A percentile compares a stretch with the other conserved stretches of the same genome.
These are phyloP conservation scores for Beauveria scarabaeidicola DNA, from an alignment of 2,329 filamentous ascomycete genomes.

Conservation along the genomic window DNA sequence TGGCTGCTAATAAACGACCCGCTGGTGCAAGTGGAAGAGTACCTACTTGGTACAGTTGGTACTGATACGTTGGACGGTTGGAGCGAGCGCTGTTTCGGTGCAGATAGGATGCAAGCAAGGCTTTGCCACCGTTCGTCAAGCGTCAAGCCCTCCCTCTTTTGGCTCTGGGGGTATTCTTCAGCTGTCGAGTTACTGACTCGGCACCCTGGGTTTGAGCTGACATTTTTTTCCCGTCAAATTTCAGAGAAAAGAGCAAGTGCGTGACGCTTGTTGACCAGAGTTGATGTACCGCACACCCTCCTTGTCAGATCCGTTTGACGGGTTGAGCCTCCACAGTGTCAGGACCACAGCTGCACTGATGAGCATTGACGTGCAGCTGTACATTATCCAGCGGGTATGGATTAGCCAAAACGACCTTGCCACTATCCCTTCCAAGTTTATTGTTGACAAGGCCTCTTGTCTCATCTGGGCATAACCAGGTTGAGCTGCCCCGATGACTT, in stretches of 20 bases:
- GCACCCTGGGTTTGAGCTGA: background rate
- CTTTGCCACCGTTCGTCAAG: background rate
- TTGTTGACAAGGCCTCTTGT: slow-evolving; percentile 1
- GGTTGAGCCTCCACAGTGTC: background rate
- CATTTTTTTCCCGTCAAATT: background rate
- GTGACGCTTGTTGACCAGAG: background rate
- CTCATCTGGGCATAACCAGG: background rate
- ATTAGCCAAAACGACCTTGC: background rate
- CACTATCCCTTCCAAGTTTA: background rate
- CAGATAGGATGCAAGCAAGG: background rate
- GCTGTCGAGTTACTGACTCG: background rate
- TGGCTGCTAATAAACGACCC: slow-evolving; percentile 4
- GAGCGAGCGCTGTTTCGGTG: background rate
- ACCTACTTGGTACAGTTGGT: too few species aligned
- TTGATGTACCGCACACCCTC: background rate
- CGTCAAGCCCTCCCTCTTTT: background rate
- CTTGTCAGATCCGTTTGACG: slow-evolving; percentile 4
- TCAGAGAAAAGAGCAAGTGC: background rate
- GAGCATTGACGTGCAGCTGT: slow-evolving; percentile 8
- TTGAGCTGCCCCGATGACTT: background rate
- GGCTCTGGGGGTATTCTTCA: background rate
- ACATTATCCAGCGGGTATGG: background rate
- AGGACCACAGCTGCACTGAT: slow-evolving; percentile 5
- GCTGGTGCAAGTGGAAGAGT: background rate
- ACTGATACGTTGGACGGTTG: too few species aligned